Evolutionary conservation across 805 yeast species (phyloP).

Genomic region (Candida rishiriensis): DNA sequence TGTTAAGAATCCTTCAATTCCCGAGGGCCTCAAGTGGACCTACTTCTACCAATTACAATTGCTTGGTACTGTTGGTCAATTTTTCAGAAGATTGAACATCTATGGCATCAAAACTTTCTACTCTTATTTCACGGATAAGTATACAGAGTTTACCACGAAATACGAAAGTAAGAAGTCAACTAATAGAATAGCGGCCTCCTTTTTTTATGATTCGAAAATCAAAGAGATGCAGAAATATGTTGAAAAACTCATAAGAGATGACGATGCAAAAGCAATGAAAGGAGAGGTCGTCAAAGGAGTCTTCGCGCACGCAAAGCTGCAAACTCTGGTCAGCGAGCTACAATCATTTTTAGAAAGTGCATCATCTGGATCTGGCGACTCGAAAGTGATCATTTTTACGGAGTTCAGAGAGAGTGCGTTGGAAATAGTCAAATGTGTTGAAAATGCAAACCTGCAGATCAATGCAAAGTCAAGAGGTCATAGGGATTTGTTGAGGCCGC

Average conservation of each 20-base stretch:
- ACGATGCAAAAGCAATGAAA: slow-evolving; percentile 18
- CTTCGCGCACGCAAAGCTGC: slow-evolving; percentile 70
- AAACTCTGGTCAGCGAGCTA: slow-evolving; percentile 53
- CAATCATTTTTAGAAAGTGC: slow-evolving; percentile 42
- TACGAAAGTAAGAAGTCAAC: slow-evolving; percentile 53
- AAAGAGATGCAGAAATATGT: slow-evolving; percentile 40
- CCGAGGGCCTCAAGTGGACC: slow-evolving; percentile 74
- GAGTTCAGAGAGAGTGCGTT: slow-evolving; percentile 87
- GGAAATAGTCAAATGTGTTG: slow-evolving; percentile 71
- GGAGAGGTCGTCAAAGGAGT: slow-evolving; percentile 25
- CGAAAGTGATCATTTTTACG: slow-evolving; percentile 82
- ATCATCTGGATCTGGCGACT: slow-evolving; percentile 37
- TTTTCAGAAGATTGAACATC: slow-evolving; percentile 61
- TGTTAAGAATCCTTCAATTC: slow-evolving; percentile 45
- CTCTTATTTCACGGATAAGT: slow-evolving; percentile 57
- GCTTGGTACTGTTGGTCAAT: slow-evolving; percentile 68
- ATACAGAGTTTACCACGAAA: slow-evolving; percentile 54
- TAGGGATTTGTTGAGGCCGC: slow-evolving; percentile 49
- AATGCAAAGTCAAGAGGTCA: slow-evolving; percentile 20
- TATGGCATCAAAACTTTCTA: slow-evolving; percentile 83
- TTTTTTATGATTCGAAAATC: slow-evolving; percentile 52
- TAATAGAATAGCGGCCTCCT: slow-evolving; percentile 56
- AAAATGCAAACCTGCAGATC: slow-evolving; percentile 28
- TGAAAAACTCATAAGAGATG: slow-evolving; percentile 34
- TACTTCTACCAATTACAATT: slow-evolving; percentile 57